Conservation (phyloP, 2,329 filamentous ascomycete genomes). For the Annulohypoxylon truncatum region DNA sequence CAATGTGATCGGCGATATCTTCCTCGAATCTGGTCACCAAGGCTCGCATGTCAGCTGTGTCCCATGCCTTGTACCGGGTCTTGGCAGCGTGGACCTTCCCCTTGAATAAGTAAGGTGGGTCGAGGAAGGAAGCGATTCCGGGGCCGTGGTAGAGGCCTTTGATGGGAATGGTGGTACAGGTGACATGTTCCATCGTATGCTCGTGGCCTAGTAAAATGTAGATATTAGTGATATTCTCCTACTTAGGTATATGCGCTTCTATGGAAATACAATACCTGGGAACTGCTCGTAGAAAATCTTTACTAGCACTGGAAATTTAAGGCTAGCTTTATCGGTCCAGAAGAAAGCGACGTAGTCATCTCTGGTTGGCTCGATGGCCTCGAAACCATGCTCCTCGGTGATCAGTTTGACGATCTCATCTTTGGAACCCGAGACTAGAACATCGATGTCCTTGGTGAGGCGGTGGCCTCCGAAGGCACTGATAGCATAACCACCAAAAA, state of each 20-base stretch:
- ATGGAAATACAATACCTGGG: not conserved
- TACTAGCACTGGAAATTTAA: not conserved
- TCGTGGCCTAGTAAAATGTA: not conserved
- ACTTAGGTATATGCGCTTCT: too few species aligned
- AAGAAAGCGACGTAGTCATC: conserved; percentile 19
- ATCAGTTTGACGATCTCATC: conserved; percentile 3
- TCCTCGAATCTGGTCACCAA: not conserved
- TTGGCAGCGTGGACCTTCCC: conserved; percentile 19
- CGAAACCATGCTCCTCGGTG: conserved; percentile 9
- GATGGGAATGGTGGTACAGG: not conserved
- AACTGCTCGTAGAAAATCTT: conserved; percentile 17
- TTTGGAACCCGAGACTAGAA: conserved; percentile 5
- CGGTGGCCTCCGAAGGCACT: conserved; percentile 2
- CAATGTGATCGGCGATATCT: not conserved
- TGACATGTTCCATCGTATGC: not conserved
- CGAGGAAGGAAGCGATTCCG: conserved; percentile 7
- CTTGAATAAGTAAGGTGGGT: conserved; percentile 22
- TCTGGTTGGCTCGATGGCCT: not conserved
- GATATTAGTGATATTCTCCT: not conserved
- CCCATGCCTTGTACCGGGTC: conserved; percentile 1
- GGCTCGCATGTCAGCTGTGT: conserved; percentile 16
- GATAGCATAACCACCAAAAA: conserved; percentile 28
- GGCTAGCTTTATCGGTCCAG: not conserved
- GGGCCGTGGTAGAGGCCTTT: not conserved
- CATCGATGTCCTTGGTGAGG: conserved; percentile 22